Percentiles rank a stretch among this genome's conserved stretches.
Evolutionary conservation across 2,329 filamentous ascomycete species (phyloP).

Genomic region (Pyrenophora seminiperda): DNA sequence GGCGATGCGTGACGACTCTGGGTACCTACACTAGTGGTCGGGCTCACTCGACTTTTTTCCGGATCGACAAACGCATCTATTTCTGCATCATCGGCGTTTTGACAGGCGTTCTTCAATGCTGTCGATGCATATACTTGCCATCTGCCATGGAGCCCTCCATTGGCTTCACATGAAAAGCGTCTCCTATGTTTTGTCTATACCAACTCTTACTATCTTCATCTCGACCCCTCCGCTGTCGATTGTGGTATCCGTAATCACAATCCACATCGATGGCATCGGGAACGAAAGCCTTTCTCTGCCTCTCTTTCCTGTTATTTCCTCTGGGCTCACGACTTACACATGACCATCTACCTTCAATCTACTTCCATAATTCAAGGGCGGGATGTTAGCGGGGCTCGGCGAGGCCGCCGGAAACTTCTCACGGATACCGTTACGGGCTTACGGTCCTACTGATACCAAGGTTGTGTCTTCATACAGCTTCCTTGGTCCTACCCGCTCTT

Average conservation of each 20-base stretch:
- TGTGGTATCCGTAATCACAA: constrained; percentile 13
- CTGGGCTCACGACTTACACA: constrained; percentile 28
- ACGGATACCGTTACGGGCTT: background rate
- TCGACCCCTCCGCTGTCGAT: constrained; percentile 20
- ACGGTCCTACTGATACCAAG: background rate
- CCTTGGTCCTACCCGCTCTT: constrained; percentile 20
- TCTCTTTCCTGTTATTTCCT: constrained; percentile 23
- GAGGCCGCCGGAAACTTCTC: background rate
- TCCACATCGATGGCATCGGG: constrained; percentile 6
- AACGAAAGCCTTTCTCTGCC: constrained; percentile 12
- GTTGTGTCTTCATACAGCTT: constrained; percentile 1
- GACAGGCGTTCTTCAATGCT: constrained; percentile 31
- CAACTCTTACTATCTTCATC: constrained; percentile 23
- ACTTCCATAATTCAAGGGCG: constrained; percentile 31
- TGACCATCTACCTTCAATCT: constrained; percentile 33
- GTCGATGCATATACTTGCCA: constrained; percentile 28
- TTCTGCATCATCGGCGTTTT: constrained; percentile 45
- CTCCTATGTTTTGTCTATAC: constrained; percentile 40
- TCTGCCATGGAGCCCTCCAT: constrained; percentile 26
- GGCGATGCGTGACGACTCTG: constrained; percentile 32
- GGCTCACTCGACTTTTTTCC: constrained; percentile 22
- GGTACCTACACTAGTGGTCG: constrained; percentile 32
- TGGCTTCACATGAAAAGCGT: constrained; percentile 37
- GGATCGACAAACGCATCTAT: constrained; percentile 29
- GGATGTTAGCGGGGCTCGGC: constrained; percentile 9